These are phyloP conservation scores for Talaromyces borbonicus DNA, from an alignment of 495 filamentous ascomycete species.

Conservation along the genomic window DNA sequence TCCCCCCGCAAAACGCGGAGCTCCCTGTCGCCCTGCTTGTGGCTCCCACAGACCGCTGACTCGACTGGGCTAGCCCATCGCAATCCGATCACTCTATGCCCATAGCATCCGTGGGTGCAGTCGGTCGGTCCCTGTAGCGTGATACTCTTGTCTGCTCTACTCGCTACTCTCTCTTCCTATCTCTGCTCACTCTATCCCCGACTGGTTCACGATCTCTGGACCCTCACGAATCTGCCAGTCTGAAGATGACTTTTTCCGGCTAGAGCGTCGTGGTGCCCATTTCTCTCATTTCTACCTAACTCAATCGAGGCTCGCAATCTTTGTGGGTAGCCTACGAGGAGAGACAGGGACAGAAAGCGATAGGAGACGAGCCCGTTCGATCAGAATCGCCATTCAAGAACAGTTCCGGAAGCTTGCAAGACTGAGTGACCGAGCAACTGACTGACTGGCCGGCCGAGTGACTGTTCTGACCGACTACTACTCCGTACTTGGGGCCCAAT, in stretches of 20 bases:
- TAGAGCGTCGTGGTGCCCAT: too few species aligned
- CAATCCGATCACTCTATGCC: too few species aligned
- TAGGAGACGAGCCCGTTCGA: too few species aligned
- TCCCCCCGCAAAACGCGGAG: conserved; percentile 21
- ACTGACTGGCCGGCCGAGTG: background rate
- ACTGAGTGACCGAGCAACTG: background rate
- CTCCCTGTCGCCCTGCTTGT: conserved; percentile 3
- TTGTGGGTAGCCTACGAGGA: background rate
- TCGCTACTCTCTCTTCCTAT: background rate
- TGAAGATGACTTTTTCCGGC: too few species aligned
- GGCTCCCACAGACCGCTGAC: conserved; percentile 7
- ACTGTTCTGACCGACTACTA: too few species aligned
- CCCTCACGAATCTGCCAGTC: too few species aligned
- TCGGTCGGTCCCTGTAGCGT: background rate
- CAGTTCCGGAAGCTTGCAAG: background rate
- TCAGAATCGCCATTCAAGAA: too few species aligned
- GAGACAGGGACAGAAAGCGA: too few species aligned
- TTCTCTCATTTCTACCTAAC: conserved; percentile 2
- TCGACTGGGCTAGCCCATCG: conserved; percentile 1
- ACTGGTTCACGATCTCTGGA: background rate
- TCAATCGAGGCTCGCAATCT: background rate
- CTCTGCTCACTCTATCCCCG: background rate
- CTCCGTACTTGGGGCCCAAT: too few species aligned
- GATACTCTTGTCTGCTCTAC: background rate
- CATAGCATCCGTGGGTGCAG: too few species aligned